phyloP scores from a whole-genome alignment of 805 yeast species.

The Saturnispora hagleri region DNA sequence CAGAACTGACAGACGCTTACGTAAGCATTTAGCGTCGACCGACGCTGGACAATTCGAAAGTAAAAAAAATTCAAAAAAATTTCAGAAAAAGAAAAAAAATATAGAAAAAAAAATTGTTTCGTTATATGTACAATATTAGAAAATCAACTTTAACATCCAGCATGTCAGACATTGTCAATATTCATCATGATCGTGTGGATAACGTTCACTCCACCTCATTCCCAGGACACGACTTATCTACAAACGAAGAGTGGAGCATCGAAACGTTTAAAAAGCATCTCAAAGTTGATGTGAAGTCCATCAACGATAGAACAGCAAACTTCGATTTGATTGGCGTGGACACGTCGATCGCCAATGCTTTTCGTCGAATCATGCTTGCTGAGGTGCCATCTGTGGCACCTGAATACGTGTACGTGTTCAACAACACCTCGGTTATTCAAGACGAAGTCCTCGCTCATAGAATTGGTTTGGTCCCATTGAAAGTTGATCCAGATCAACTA shows the following conservation, averaged over 20 bases:
- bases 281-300: conserved; percentile 56
- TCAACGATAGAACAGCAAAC: conserved; percentile 63
- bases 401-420: conserved; percentile 81
- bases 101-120: neutral
- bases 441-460: conserved; percentile 96
- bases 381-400: conserved; percentile 96
- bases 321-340: conserved; percentile 84
- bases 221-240: conserved; percentile 65
- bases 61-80: no score
- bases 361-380: conserved; percentile 92
- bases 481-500: conserved; percentile 81
- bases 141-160: neutral
- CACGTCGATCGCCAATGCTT: conserved; percentile 91
- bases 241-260: conserved; percentile 71
- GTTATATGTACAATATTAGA: neutral
- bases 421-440: conserved; percentile 93
- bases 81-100: neutral
- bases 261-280: conserved; percentile 65
- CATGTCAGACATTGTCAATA: conserved; percentile 60
- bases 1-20: neutral
- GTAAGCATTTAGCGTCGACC: neutral
- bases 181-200: conserved; percentile 85
- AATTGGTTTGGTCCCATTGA: conserved; percentile 85
- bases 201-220: conserved; percentile 85
- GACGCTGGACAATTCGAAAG: neutral